A percentile compares a stretch with the other conserved stretches of the same genome.
phyloP scores from a whole-genome alignment of 2,329 filamentous ascomycete genomes.

The Ilyonectria destructans region DNA sequence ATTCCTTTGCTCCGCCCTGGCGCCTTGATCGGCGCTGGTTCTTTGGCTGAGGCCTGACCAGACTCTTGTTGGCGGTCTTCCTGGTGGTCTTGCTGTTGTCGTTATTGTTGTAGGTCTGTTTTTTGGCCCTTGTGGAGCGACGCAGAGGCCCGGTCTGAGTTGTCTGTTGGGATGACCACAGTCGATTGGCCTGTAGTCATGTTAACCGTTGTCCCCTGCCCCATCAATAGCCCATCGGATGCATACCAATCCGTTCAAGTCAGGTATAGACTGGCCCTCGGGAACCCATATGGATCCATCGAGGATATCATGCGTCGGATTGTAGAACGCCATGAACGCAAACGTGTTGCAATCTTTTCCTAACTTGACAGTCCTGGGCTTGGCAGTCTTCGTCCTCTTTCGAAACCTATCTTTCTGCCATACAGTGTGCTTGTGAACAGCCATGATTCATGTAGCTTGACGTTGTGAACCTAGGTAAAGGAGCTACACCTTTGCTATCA shows the following conservation, averaged over 20 bases:
- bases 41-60: no score
- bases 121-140: background rate
- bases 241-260: background rate
- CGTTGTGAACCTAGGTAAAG: background rate
- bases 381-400: constrained; percentile 7
- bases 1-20: background rate
- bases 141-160: background rate
- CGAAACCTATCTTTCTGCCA: constrained; percentile 6
- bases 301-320: background rate
- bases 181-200: no score
- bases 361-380: background rate
- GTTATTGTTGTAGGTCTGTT: background rate
- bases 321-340: background rate
- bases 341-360: constrained; percentile 3
- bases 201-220: background rate
- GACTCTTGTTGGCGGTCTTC: no score
- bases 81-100: no score
- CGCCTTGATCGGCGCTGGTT: background rate
- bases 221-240: no score
- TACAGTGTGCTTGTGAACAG: background rate
- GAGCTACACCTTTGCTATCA: background rate
- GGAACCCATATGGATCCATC: background rate
- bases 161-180: background rate
- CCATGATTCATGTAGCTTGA: background rate
- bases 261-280: background rate